Evolutionary conservation across 2,329 filamentous ascomycete species (phyloP), one percentile per base, ranked within the genome.

Genomic region (Aureobasidium sp.): DNA sequence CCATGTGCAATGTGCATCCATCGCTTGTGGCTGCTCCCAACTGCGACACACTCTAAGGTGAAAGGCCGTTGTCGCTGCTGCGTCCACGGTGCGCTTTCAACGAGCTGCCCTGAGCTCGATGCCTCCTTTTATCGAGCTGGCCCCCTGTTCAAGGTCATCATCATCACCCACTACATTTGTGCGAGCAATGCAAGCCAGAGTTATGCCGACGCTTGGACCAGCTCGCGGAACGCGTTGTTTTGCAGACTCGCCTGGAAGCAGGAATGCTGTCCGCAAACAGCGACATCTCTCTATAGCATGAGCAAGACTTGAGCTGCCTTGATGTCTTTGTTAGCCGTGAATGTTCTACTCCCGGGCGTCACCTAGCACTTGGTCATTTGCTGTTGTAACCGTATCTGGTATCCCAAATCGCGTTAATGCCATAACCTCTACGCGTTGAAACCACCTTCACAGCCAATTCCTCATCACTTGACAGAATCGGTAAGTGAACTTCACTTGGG

Each of bases 191-290:
- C 53, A 57, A 45, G 41, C 41, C 41, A 57, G 53, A 34, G 55
- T 58, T 48, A 58, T 58, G 55, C 41, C 41, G 22, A 27, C 55
- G 55, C 55, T 58, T 58, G 55, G 55, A 48, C 42, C 55, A 47
- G 14, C 11, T 37, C 42, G 22, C 31, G n/a, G 55, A 25, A 48
- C 55, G 55, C 55, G 55, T 58, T 48, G 55, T 58, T 58, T 58
- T 48, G 55, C 42, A 41, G 53, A 39, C 37, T 25, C 15, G 20
- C 5, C 5, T 14, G 12, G 11, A 51, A n/a, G 31, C 3, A 58
- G 55, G 55, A 58, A 58, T 58, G 55, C 31, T 58, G 55, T 27
- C 55, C 42, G 55, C 55, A 48, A 58, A 58, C 55, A 48, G 55
- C 42, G 15, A 45, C 25, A 17, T 57, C n/a, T n/a, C 27, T 45